A percentile compares a stretch with the other conserved stretches of the same genome.
Conservation (phyloP, 257 asterid species). For the Przewalskia tangutica region DNA sequence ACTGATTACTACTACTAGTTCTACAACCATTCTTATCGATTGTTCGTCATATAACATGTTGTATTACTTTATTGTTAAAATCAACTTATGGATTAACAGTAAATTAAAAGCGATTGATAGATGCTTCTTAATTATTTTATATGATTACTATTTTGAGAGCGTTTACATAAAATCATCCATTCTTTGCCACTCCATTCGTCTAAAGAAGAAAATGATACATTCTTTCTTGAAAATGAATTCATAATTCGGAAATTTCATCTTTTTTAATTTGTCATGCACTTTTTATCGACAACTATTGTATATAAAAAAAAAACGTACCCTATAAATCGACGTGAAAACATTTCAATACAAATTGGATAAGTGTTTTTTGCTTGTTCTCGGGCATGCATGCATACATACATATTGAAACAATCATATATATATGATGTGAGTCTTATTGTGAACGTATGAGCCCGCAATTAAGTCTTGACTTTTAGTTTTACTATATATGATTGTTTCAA, state of each 20-base stretch:
- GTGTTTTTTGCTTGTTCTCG: no score
- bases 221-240: background rate
- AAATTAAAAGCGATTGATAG: background rate
- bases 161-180: background rate
- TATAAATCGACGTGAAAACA: no score
- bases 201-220: background rate
- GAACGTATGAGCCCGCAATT: no score
- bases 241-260: background rate
- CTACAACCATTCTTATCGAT: background rate
- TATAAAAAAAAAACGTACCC: background rate
- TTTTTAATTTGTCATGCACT: background rate
- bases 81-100: background rate
- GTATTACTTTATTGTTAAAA: background rate
- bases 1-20: background rate
- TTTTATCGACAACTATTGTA: background rate
- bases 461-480: no score
- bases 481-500: no score
- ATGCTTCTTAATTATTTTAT: background rate
- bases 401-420: no score
- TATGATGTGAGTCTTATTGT: no score
- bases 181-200: background rate
- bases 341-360: no score
- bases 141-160: background rate
- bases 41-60: background rate
- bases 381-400: no score